phyloP scores from a whole-genome alignment of 352 stramenopile species.

The Phytopythium oedochilum region DNA sequence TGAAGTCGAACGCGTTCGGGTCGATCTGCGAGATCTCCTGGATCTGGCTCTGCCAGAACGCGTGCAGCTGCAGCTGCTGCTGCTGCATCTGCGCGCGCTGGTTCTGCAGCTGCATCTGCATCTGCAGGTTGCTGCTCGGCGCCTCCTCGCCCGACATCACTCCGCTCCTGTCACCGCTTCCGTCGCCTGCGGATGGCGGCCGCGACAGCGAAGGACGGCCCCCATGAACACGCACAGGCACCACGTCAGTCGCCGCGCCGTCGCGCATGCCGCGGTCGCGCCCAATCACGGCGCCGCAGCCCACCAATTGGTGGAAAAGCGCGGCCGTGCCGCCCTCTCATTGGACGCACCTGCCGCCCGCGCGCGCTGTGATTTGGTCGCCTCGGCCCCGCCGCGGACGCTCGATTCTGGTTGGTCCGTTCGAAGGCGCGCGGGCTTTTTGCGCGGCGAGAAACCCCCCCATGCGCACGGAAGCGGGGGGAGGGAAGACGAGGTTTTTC shows the following conservation, averaged over 20 bases:
- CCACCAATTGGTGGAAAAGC: constrained; percentile 76
- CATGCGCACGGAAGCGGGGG: neutral
- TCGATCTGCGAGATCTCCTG: constrained; percentile 87
- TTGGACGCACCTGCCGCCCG: constrained; percentile 42
- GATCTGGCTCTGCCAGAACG: constrained; percentile 88
- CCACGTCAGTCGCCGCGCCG: constrained; percentile 2
- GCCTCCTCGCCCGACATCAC: constrained; percentile 60
- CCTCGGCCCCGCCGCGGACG: neutral
- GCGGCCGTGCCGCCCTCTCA: constrained; percentile 41
- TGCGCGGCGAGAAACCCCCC: neutral
- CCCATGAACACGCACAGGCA: neutral
- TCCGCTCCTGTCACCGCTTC: neutral
- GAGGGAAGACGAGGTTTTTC: neutral
- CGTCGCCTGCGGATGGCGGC: no score
- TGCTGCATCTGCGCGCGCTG: constrained; percentile 87
- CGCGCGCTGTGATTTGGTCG: constrained; percentile 13
- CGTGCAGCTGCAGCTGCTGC: constrained; percentile 78
- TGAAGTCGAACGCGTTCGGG: constrained; percentile 82
- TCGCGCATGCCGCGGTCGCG: constrained; percentile 5
- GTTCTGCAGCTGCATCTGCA: constrained; percentile 84
- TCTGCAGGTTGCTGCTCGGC: constrained; percentile 63
- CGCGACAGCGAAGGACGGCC: no score
- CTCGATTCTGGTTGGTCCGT: constrained; percentile 32
- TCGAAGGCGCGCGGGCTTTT: neutral
- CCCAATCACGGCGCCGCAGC: constrained; percentile 29